These are phyloP conservation scores for Hamigera avellanea DNA, from an alignment of 495 filamentous ascomycete genomes.

Conservation along the genomic window DNA sequence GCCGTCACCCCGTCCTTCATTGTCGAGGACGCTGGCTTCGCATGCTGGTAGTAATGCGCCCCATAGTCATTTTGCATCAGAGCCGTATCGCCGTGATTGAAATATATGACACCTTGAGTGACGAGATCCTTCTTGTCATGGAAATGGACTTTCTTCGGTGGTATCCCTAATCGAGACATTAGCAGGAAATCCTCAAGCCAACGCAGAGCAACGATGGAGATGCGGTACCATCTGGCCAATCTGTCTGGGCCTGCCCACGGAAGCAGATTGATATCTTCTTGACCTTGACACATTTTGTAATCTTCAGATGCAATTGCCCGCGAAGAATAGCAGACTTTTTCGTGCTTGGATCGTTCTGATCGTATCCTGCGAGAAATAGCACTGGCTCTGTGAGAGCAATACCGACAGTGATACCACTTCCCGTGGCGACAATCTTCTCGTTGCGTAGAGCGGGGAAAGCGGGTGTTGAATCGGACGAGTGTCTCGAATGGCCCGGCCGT, in stretches of 20 bases:
- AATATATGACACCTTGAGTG: slow-evolving; percentile 35
- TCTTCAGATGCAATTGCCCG: slow-evolving; percentile 69
- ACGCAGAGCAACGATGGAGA: neutral
- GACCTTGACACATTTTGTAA: slow-evolving; percentile 86
- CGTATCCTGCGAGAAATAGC: slow-evolving; percentile 83
- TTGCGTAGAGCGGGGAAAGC: slow-evolving; percentile 30
- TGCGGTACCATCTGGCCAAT: slow-evolving; percentile 81
- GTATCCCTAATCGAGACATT: slow-evolving; percentile 51
- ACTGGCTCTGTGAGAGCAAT: slow-evolving; percentile 80
- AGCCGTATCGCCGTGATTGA: slow-evolving; percentile 43
- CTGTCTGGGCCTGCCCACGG: slow-evolving; percentile 73
- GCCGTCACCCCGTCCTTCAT: slow-evolving; percentile 34
- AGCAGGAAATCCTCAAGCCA: slow-evolving; percentile 2
- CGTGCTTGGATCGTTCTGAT: slow-evolving; percentile 58
- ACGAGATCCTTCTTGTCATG: slow-evolving; percentile 59
- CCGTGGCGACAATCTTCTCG: slow-evolving; percentile 62
- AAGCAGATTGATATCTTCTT: slow-evolving; percentile 88
- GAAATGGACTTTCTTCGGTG: slow-evolving; percentile 73
- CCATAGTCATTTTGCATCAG: slow-evolving; percentile 54
- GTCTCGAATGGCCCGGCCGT: slow-evolving; percentile 10
- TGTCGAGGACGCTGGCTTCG: slow-evolving; percentile 29
- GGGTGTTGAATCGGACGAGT: slow-evolving; percentile 15
- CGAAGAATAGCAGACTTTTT: slow-evolving; percentile 75
- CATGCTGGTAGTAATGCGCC: slow-evolving; percentile 32
- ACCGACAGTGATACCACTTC: slow-evolving; percentile 59